Evolutionary conservation across 345 rosid species (phyloP).

Genomic region (Gossypium rotundifolium): DNA sequence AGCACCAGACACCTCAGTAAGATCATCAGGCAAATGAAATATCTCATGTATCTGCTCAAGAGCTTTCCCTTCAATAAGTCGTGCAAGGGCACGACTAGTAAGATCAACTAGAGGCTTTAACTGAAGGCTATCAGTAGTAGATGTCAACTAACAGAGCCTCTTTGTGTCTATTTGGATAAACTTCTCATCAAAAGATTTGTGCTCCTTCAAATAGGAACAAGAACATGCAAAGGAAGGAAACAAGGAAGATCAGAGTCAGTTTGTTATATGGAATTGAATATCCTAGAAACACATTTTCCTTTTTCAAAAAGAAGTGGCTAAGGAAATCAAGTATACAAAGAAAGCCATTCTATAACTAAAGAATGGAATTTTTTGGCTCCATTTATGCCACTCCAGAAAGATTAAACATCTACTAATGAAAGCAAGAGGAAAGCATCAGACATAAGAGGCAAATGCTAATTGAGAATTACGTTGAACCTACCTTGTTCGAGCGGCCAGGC

Average conservation of each 20-base stretch:
- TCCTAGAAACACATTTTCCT: too few species aligned
- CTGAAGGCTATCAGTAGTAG: constrained; percentile 90
- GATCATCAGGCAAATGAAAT: constrained; percentile 91
- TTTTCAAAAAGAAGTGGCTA: too few species aligned
- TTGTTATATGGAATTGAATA: too few species aligned
- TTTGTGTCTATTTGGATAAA: constrained; percentile 80
- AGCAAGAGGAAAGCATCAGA: too few species aligned
- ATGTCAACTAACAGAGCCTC: constrained; percentile 79
- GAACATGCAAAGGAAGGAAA: too few species aligned
- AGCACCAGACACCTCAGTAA: constrained; percentile 67
- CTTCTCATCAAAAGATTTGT: constrained; percentile 70
- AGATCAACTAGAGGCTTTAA: constrained; percentile 86
- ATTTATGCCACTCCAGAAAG: too few species aligned
- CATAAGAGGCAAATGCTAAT: too few species aligned
- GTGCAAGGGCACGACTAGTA: constrained; percentile 80
- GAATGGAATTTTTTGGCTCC: too few species aligned
- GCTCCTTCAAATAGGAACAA: constrained; percentile 45
- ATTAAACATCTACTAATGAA: too few species aligned
- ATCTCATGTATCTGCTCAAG: constrained; percentile 87
- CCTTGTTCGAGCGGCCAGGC: constrained; percentile 80
- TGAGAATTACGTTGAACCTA: constrained; percentile 37
- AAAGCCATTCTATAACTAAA: too few species aligned
- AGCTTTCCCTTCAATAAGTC: constrained; percentile 73
- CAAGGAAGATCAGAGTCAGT: too few species aligned
- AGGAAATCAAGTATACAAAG: too few species aligned